Conservation (phyloP, 371 early-diverging fungal genomes). For the Mucor plumbeus region DNA sequence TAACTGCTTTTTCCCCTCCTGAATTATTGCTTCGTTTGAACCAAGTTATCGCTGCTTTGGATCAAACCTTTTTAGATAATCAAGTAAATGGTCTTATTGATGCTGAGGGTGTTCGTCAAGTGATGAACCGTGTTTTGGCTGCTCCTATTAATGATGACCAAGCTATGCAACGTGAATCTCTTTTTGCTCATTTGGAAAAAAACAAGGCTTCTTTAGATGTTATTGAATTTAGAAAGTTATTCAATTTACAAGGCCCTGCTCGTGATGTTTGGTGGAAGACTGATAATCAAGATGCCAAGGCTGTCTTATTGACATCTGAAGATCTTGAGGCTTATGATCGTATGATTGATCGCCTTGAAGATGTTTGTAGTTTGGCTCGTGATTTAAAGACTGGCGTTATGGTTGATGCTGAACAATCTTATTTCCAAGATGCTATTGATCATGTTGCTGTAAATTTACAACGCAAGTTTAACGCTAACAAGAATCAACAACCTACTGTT, state of each 20-base stretch:
- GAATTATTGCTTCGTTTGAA: conserved; percentile 77
- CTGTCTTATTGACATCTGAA: conserved; percentile 32
- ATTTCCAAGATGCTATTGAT: conserved; percentile 95
- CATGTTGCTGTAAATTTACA: conserved; percentile 75
- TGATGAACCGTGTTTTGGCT: conserved; percentile 34
- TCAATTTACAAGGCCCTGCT: conserved; percentile 41
- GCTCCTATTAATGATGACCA: conserved; percentile 30
- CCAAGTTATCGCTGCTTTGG: conserved; percentile 47
- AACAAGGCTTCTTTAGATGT: conserved; percentile 31
- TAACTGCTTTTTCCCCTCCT: conserved; percentile 87
- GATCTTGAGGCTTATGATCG: conserved; percentile 79
- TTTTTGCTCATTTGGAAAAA: conserved; percentile 22
- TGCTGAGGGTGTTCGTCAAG: conserved; percentile 31
- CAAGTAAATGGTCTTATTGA: conserved; percentile 34
- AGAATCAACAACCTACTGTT: conserved; percentile 63
- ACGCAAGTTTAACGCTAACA: conserved; percentile 67
- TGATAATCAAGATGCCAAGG: conserved; percentile 5
- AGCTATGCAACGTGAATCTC: conserved; percentile 20
- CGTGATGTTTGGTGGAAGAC: conserved; percentile 48
- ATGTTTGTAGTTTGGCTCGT: conserved; percentile 67
- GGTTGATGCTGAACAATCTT: conserved; percentile 95
- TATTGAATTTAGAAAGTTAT: conserved; percentile 39
- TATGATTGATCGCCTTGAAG: conserved; percentile 68
- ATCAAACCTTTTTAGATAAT: conserved; percentile 44
- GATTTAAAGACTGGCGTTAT: conserved; percentile 75